Base-by-base conservation (phyloP, 805 yeast genomes). In the Saccharomycopsis sp. region DNA sequence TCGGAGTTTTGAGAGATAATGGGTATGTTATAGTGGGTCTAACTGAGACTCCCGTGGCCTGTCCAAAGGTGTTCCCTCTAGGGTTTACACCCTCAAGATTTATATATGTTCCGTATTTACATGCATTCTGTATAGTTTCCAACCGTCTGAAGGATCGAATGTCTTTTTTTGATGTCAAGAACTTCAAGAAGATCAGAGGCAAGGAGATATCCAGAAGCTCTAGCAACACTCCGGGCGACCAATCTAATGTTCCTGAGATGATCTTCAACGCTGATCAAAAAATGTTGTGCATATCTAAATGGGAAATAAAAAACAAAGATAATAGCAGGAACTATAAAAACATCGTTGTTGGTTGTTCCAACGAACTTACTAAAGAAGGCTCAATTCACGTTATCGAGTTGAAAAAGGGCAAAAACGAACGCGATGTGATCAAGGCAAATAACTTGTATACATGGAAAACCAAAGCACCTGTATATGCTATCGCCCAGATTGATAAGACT, bases 401-500 rank as follows among this genome's bases (percentile, higher is more conserved):
- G 29, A 55, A 49, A 42, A 51, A 38, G 23, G 58, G 56, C 9
- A 56, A 56, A 53, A 38, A 20, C 24, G 58, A 52, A 24, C 12
- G 44, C 15, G 54, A 49, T 19, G 17, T 38, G 5, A 56, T 58
- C 20, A 55, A 56, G 44, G 53, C 56, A 9, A 35, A 3, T 2
- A 47, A 56, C 49, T 38, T 58, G n/a, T 58, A 58, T 42, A 14
- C 56, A 3, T 58, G 61, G 61, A 58, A 19, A 41, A 58, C 61
- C 19, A 25, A 23, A 8, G 61, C 56, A 1, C 61, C 58, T 5
- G 58, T 58, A 5, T 52, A 47, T 52, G 47, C 56, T 5, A 35
- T 58, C 14, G 19, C 19, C 14, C 61, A 58, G 50, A n/a, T 56
- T 8, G 24, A 23, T 2, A 47, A 35, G 8, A 9, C 24, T 12